Conservation (phyloP, 371 early-diverging fungal genomes). For the Mucor velutinosus region DNA sequence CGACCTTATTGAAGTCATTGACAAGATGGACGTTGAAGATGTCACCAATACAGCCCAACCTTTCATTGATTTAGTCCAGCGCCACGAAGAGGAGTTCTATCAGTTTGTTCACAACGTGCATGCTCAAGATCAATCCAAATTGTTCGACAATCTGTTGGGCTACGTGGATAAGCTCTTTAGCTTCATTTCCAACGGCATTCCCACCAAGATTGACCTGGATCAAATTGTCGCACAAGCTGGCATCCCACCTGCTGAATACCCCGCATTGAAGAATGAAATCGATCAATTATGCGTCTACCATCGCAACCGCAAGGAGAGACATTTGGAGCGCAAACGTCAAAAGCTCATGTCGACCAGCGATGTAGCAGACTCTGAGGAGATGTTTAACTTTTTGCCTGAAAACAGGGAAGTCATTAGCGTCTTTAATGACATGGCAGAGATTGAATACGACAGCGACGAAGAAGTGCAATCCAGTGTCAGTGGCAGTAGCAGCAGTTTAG, state of each 20-base stretch:
- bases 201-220: slow-evolving; percentile 28
- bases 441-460: slow-evolving; percentile 18
- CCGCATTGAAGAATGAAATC: slow-evolving; percentile 37
- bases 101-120: slow-evolving; percentile 65
- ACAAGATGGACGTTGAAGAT: slow-evolving; percentile 42
- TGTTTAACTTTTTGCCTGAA: slow-evolving; percentile 29
- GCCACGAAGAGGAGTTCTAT: slow-evolving; percentile 62
- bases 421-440: slow-evolving; percentile 36
- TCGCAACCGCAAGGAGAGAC: slow-evolving; percentile 33
- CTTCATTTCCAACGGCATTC: slow-evolving; percentile 34
- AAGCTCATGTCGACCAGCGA: slow-evolving; percentile 28
- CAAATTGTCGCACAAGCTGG: slow-evolving; percentile 21
- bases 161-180: slow-evolving; percentile 41
- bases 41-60: slow-evolving; percentile 41
- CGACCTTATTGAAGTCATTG: slow-evolving; percentile 60
- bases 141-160: slow-evolving; percentile 43
- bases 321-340: slow-evolving; percentile 42
- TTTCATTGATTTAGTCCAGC: slow-evolving; percentile 51
- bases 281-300: slow-evolving; percentile 38
- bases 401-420: slow-evolving; percentile 29
- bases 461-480: neutral
- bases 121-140: slow-evolving; percentile 45
- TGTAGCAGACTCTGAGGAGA: slow-evolving; percentile 23
- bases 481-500: neutral
- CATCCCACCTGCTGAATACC: slow-evolving; percentile 18